A percentile compares a stretch with the other conserved stretches of the same genome.
phyloP scores from a whole-genome alignment of 805 yeast species.

The Cyberlindnera veronae region DNA sequence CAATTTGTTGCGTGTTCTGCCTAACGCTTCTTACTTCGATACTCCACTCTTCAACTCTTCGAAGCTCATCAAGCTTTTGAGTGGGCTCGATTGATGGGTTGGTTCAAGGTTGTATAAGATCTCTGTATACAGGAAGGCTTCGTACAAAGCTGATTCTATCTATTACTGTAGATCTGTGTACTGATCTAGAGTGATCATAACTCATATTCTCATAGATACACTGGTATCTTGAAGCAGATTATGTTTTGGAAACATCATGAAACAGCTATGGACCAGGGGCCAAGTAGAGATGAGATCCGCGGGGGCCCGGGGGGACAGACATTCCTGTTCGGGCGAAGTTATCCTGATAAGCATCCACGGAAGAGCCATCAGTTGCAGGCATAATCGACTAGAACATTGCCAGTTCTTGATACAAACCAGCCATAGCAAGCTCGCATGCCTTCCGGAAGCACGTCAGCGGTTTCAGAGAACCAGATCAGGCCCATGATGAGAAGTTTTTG shows the following conservation, averaged over 20 bases:
- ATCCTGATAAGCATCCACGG: slow-evolving; percentile 5
- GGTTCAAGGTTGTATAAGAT: neutral
- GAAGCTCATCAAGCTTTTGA: slow-evolving; percentile 35
- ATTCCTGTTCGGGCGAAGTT: slow-evolving; percentile 3
- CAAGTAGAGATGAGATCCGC: neutral
- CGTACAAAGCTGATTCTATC: too few relatives aligned
- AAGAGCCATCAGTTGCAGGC: neutral
- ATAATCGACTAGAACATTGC: neutral
- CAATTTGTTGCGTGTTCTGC: slow-evolving; percentile 53
- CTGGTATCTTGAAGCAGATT: too few relatives aligned
- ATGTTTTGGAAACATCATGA: too few relatives aligned
- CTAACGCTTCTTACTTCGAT: slow-evolving; percentile 49
- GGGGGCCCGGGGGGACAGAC: slow-evolving; percentile 7
- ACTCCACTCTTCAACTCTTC: slow-evolving; percentile 51
- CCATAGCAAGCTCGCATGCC: too few relatives aligned
- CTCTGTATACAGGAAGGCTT: neutral
- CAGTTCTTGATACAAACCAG: neutral
- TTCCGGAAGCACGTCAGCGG: too few relatives aligned
- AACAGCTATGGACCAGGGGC: too few relatives aligned
- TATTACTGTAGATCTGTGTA: too few relatives aligned
- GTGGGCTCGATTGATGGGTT: neutral
- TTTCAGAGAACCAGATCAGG: too few relatives aligned
- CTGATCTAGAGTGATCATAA: too few relatives aligned
- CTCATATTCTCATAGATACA: too few relatives aligned
- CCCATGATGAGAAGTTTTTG: too few relatives aligned